These are phyloP conservation scores for Plasmodium gaboni DNA, from an alignment of 169 alveolate species.

Conservation along the genomic window DNA sequence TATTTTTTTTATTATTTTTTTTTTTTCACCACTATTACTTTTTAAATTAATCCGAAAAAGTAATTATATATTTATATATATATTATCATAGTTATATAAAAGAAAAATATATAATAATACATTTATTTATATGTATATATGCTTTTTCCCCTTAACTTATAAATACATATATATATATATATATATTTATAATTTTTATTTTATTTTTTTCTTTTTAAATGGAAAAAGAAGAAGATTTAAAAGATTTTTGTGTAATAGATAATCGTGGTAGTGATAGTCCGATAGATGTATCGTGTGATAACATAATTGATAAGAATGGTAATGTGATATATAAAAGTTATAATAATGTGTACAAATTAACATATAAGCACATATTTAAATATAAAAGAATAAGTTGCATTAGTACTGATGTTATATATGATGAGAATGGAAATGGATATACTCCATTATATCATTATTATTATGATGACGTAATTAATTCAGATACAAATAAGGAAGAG, in stretches of 20 bases:
- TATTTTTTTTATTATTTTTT: not conserved
- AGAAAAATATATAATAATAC: not conserved
- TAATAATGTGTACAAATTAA: conserved; percentile 35
- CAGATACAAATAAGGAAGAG: not conserved
- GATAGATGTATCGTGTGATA: conserved; percentile 35
- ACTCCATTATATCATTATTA: conserved; percentile 69
- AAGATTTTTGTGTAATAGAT: conserved; percentile 24
- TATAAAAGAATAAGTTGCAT: conserved; percentile 48
- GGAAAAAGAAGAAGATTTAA: conserved; percentile 29
- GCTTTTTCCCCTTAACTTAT: not conserved
- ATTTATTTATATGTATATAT: conserved; percentile 9
- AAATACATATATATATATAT: no score
- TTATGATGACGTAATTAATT: conserved; percentile 7
- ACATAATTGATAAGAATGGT: conserved; percentile 55
- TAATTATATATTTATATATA: not conserved
- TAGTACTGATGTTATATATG: conserved; percentile 58
- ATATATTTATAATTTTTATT: not conserved
- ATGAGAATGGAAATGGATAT: conserved; percentile 23
- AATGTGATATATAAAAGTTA: conserved; percentile 57
- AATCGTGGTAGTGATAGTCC: conserved; percentile 22
- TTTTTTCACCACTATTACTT: not conserved
- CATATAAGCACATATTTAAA: conserved; percentile 45
- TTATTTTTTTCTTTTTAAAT: conserved; percentile 14
- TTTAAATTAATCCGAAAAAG: conserved; percentile 1
- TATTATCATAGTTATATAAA: not conserved